phyloP scores from a whole-genome alignment of 441 rosid species.

The Mallotus repandus region DNA sequence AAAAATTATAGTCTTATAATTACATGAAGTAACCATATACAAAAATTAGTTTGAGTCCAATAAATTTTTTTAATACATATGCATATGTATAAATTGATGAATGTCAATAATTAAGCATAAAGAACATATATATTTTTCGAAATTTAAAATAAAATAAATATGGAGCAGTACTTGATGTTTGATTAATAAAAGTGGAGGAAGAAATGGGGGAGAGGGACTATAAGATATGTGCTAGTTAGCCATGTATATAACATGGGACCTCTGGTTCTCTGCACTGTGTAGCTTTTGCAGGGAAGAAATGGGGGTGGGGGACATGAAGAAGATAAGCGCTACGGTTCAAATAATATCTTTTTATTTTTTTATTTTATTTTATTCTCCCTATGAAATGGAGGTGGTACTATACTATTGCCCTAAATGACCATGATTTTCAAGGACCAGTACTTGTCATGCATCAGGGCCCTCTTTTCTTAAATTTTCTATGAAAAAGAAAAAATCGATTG shows the following conservation, averaged over 20 bases:
- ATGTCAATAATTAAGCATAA: too few relatives aligned
- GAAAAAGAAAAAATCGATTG: too few relatives aligned
- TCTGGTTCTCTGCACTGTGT: background rate
- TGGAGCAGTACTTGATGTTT: too few relatives aligned
- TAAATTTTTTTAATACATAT: too few relatives aligned
- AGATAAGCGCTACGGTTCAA: constrained; percentile 20
- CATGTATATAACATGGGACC: background rate
- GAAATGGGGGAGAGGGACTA: background rate
- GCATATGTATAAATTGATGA: too few relatives aligned
- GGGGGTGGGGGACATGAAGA: constrained; percentile 9
- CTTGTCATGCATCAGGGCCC: constrained; percentile 10
- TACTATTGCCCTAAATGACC: background rate
- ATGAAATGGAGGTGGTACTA: background rate
- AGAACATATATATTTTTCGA: too few relatives aligned
- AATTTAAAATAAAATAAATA: background rate
- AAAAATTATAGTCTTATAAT: background rate
- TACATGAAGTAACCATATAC: too few relatives aligned
- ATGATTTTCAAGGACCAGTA: constrained; percentile 14
- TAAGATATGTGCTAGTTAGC: background rate
- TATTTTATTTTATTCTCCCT: background rate
- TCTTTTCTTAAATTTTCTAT: background rate
- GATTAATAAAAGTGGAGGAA: too few relatives aligned
- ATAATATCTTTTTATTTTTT: constrained; percentile 11
- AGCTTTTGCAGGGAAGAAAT: background rate
- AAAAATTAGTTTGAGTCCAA: too few relatives aligned